These are phyloP conservation scores for Aulographum hederae DNA, from an alignment of 2,329 filamentous ascomycete species.

Conservation along the genomic window DNA sequence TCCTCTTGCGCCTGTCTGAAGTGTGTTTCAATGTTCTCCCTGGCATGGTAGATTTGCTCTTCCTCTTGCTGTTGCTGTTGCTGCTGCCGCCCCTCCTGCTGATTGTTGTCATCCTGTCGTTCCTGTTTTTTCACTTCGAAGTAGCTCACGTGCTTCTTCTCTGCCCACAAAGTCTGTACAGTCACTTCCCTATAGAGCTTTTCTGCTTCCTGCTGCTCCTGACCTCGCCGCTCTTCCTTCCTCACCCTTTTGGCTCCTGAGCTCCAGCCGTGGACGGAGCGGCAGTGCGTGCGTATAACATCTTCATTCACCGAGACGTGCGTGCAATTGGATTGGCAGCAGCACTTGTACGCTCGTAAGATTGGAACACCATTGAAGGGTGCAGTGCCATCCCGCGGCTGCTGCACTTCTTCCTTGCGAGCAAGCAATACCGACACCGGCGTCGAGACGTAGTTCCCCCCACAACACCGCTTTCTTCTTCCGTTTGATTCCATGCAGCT, in stretches of 20 bases:
- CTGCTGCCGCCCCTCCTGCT: no score
- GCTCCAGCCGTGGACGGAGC: not conserved
- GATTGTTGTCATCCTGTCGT: no score
- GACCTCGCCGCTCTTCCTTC: not conserved
- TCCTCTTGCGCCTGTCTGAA: no score
- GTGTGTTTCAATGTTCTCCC: no score
- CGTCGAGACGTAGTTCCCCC: not conserved
- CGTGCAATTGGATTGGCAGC: not conserved
- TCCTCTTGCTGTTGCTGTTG: no score
- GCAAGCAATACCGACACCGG: no score
- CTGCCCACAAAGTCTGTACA: not conserved
- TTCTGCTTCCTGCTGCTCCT: not conserved
- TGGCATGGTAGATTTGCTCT: no score
- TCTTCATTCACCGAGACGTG: not conserved
- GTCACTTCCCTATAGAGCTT: not conserved
- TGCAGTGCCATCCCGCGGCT: not conserved
- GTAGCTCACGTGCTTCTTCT: not conserved
- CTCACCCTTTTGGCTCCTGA: not conserved
- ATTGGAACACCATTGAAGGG: not conserved
- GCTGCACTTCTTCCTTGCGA: not conserved
- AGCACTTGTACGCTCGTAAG: not conserved
- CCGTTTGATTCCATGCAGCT: not conserved
- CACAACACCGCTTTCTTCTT: not conserved
- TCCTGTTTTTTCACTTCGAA: no score
- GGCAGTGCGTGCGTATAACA: not conserved